phyloP scores from a whole-genome alignment of 2,329 filamentous ascomycete genomes.

The Epichloe baconii region DNA sequence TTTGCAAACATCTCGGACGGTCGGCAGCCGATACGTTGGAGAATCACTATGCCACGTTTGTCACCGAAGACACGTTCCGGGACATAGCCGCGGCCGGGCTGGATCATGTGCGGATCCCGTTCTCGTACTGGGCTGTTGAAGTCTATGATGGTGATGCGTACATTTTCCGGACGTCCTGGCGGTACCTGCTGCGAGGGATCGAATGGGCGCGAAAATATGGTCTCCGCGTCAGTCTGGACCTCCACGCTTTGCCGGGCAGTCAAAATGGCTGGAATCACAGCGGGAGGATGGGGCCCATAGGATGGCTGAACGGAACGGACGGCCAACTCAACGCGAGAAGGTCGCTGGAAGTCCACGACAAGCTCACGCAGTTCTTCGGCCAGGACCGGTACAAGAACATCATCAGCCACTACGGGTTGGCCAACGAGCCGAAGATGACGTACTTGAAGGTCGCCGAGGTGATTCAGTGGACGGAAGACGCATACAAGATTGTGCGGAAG shows the following conservation, averaged over 20 bases:
- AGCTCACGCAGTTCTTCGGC: slow-evolving; percentile 81
- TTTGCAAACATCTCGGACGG: slow-evolving; percentile 57
- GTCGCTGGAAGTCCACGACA: slow-evolving; percentile 75
- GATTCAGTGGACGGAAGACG: slow-evolving; percentile 64
- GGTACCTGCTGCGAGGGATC: slow-evolving; percentile 83
- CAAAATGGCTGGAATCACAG: slow-evolving; percentile 99
- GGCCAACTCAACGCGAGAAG: slow-evolving; percentile 67
- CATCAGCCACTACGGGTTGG: slow-evolving; percentile 83
- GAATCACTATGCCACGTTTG: slow-evolving; percentile 79
- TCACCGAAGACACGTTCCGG: slow-evolving; percentile 70
- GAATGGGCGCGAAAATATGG: slow-evolving; percentile 92
- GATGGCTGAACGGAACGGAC: slow-evolving; percentile 85
- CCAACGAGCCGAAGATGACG: slow-evolving; percentile 88
- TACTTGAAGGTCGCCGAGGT: slow-evolving; percentile 53
- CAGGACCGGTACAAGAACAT: slow-evolving; percentile 89
- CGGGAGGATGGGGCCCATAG: slow-evolving; percentile 65
- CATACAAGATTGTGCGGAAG: slow-evolving; percentile 56
- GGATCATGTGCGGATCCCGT: slow-evolving; percentile 94
- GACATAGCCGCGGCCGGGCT: slow-evolving; percentile 80
- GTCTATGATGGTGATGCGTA: slow-evolving; percentile 82
- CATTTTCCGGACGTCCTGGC: slow-evolving; percentile 74
- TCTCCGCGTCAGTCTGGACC: slow-evolving; percentile 79
- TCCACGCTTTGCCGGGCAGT: slow-evolving; percentile 82
- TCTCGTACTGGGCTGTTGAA: slow-evolving; percentile 86
- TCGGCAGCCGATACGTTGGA: slow-evolving; percentile 60